These are phyloP conservation scores for Vanderwaltozyma verrucispora DNA, from an alignment of 805 yeast genomes.

Conservation along the genomic window DNA sequence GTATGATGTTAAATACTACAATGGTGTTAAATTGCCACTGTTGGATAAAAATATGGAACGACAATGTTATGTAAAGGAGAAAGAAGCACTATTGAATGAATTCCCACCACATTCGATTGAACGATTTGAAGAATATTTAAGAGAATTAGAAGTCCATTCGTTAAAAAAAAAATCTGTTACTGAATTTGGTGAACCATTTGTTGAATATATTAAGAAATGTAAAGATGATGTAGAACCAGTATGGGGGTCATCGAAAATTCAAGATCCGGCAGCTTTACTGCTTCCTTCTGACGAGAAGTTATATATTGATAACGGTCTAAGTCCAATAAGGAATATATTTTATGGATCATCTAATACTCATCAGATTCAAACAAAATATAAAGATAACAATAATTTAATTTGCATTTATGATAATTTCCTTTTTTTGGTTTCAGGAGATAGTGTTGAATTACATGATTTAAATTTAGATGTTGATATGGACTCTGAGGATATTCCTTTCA, in stretches of 20 bases:
- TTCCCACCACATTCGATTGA: not conserved
- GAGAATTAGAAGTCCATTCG: not conserved
- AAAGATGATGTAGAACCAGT: constrained; percentile 15
- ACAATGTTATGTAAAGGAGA: not conserved
- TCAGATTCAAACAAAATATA: not conserved
- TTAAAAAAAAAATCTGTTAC: not conserved
- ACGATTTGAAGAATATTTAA: not conserved
- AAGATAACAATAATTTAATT: constrained; percentile 7
- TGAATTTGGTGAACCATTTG: constrained; percentile 1
- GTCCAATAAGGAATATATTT: not conserved
- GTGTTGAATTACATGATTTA: constrained; percentile 7
- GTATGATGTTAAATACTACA: not conserved
- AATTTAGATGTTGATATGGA: not conserved
- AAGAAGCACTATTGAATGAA: not conserved
- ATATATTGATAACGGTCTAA: constrained; percentile 6
- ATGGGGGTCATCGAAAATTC: constrained; percentile 11
- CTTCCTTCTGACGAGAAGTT: constrained; percentile 14
- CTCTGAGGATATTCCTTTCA: too few relatives aligned
- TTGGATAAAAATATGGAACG: not conserved
- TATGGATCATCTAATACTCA: too few relatives aligned
- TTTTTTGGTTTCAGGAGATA: constrained; percentile 5
- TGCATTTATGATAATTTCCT: constrained; percentile 6
- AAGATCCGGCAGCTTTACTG: constrained; percentile 14
- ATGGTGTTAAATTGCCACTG: not conserved
- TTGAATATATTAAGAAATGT: not conserved